These are phyloP conservation scores for Hordeum pubiflorum DNA, from an alignment of 202 grass and related monocot genomes.

Conservation along the genomic window DNA sequence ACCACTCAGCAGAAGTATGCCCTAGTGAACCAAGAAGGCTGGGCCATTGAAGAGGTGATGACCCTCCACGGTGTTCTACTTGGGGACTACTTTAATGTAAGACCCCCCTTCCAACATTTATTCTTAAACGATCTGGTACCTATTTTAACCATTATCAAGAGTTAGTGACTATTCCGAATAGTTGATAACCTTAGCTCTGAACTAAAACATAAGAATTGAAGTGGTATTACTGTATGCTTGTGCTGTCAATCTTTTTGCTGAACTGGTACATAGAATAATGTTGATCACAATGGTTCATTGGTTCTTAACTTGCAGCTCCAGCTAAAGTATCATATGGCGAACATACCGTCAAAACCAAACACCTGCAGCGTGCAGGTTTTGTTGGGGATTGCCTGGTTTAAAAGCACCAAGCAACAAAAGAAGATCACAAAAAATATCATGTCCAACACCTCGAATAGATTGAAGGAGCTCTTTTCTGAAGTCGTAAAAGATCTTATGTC, in stretches of 20 bases:
- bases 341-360: slow-evolving; percentile 40
- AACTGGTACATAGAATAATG: slow-evolving; percentile 7
- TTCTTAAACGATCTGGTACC: background rate
- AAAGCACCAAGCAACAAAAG: slow-evolving; percentile 66
- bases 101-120: background rate
- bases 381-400: slow-evolving; percentile 63
- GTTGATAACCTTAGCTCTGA: background rate
- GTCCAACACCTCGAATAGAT: slow-evolving; percentile 47
- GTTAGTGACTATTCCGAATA: background rate
- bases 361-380: slow-evolving; percentile 42
- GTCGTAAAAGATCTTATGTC: slow-evolving; percentile 43
- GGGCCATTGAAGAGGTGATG: slow-evolving; percentile 57
- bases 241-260: background rate
- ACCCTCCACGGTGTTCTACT: slow-evolving; percentile 59
- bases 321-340: slow-evolving; percentile 40
- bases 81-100: slow-evolving; percentile 56
- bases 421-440: slow-evolving; percentile 54
- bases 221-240: background rate
- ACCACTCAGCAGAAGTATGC: slow-evolving; percentile 54
- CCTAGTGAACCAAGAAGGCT: slow-evolving; percentile 47
- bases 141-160: background rate
- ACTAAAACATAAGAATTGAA: background rate
- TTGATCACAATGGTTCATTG: background rate
- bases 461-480: slow-evolving; percentile 54
- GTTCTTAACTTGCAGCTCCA: slow-evolving; percentile 45